A percentile compares a stretch with the other conserved stretches of the same genome.
phyloP scores from a whole-genome alignment of 1,139 yeast genomes.

The Geotrichum cucujoidarum region DNA sequence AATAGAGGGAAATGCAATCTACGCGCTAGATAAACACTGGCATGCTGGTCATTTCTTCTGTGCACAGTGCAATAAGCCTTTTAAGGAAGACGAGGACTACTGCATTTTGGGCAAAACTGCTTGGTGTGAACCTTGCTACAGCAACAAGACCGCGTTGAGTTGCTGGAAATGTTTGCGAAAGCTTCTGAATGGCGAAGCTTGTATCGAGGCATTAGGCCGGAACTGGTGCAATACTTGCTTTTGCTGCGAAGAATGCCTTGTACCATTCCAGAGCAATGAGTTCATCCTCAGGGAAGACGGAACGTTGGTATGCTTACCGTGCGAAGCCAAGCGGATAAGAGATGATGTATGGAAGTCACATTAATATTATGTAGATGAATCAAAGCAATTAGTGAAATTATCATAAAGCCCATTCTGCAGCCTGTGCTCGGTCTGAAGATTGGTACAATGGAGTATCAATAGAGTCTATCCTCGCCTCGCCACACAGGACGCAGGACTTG shows the following conservation, averaged over 20 bases:
- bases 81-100: slow-evolving; percentile 27
- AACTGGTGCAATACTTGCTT: slow-evolving; percentile 36
- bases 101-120: slow-evolving; percentile 27
- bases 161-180: slow-evolving; percentile 36
- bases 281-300: slow-evolving; percentile 36
- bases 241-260: slow-evolving; percentile 34
- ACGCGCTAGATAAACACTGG: slow-evolving; percentile 34
- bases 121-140: slow-evolving; percentile 32
- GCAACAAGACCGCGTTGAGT: slow-evolving; percentile 29
- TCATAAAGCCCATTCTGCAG: slow-evolving; percentile 19
- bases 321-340: slow-evolving; percentile 31
- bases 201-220: slow-evolving; percentile 34
- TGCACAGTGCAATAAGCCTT: slow-evolving; percentile 33
- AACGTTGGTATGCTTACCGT: slow-evolving; percentile 32
- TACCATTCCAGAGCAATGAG: slow-evolving; percentile 30
- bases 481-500: slow-evolving; percentile 73
- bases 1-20: slow-evolving; percentile 33
- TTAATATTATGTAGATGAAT: neutral
- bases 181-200: slow-evolving; percentile 25
- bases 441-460: slow-evolving; percentile 53
- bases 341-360: slow-evolving; percentile 27
- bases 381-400: neutral
- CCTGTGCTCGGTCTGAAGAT: slow-evolving; percentile 16
- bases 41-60: slow-evolving; percentile 38
- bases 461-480: slow-evolving; percentile 64